Base-by-base conservation (phyloP, 2,329 filamentous ascomycete genomes). In the Truncatella angustata region DNA sequence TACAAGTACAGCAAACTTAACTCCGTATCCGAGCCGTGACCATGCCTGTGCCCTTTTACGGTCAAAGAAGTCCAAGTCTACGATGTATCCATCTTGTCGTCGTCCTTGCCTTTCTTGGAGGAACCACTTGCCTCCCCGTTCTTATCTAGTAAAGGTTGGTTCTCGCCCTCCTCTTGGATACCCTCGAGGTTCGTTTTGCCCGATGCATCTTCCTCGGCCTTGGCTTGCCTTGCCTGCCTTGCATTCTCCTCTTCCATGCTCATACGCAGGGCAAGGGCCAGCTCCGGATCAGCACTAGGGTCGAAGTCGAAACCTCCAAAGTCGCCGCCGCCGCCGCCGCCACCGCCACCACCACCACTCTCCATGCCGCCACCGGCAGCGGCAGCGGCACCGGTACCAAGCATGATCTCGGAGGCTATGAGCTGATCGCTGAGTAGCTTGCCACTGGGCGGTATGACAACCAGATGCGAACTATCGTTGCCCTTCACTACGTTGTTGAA, bases 171-270 rank as follows among this genome's bases (percentile, higher is more conserved):
- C 67, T 93, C 89, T 62, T 91, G 86, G 66, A 97, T 91, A 43
- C 85, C 85, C 65, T 91, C 91, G 60, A 97, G 77, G 42, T 85
- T 83, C 39, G 84, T 84, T 75, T 92, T 93, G 60, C 84, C 84
- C 50, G 88, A 81, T 39, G 83, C 81, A 60, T 85, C 81, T 60
- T 90, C 87, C 61, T 90, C 87, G 57, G 90, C 84, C 63, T 86
- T 85, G 62, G 87, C 90, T 65, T 88, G 85, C 73, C 91, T 91
- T 70, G 96, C 92, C 72, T 95, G 87, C 63, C 94, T 80, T 56
- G 92, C 92, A 76, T 95, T 95, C 73, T 99, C 94, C 69, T 99
- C 94, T 70, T 99, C 94, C 82, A 96, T 91, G 72, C 90, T 96
- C 91, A 99, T 96, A 58, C 94, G 86, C 68, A 99, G 77, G 49